Evolutionary conservation across 345 rosid genomes (phyloP).

Genomic region (Populus alba): DNA sequence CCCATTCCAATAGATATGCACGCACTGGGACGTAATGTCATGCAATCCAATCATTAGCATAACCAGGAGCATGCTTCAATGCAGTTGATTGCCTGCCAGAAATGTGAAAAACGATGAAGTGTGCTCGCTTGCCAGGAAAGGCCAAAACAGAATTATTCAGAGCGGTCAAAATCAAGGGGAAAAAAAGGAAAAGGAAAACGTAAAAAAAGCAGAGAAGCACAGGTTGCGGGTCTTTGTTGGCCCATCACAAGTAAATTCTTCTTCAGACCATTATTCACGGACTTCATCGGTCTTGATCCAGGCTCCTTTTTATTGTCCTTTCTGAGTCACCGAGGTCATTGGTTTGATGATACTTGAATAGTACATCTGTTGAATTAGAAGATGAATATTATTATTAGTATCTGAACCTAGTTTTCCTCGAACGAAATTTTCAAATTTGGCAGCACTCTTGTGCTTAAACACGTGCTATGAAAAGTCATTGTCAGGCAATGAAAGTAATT

Average conservation of each 20-base stretch:
- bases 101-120: not conserved
- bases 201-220: not conserved
- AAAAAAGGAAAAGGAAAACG: too few relatives aligned
- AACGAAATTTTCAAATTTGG: not conserved
- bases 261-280: not conserved
- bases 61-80: not conserved
- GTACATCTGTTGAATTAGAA: not conserved
- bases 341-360: not conserved
- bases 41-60: not conserved
- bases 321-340: not conserved
- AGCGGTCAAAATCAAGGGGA: not conserved
- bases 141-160: not conserved
- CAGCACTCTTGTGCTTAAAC: not conserved
- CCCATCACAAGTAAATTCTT: not conserved
- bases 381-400: not conserved
- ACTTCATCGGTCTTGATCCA: not conserved
- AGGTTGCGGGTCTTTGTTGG: not conserved
- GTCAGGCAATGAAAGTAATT: not conserved
- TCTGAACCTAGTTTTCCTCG: not conserved
- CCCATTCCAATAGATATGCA: not conserved
- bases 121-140: not conserved
- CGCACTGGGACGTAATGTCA: not conserved
- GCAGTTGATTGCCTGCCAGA: not conserved
- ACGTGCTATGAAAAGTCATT: not conserved
- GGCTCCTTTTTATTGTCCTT: too few relatives aligned